These are phyloP conservation scores for Prunella vulgaris DNA, from an alignment of 257 asterid genomes.

Conservation along the genomic window DNA sequence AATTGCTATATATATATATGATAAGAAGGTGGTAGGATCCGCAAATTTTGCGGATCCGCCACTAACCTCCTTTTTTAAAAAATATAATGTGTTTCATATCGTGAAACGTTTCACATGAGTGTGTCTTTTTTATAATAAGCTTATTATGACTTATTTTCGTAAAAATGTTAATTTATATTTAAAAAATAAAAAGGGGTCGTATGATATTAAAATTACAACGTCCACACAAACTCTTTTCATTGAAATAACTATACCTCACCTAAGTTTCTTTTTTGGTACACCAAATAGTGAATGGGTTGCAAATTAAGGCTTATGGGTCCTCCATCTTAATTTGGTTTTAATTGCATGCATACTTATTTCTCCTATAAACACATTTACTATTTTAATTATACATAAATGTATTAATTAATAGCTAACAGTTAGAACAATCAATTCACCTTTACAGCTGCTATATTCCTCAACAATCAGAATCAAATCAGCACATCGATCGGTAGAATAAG, in stretches of 20 bases:
- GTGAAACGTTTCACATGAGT: no score
- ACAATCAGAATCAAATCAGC: neutral
- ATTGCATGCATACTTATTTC: slow-evolving; percentile 6
- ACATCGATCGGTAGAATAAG: neutral
- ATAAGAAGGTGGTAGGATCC: no score
- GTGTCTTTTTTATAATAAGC: no score
- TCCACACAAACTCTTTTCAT: no score
- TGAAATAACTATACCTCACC: neutral
- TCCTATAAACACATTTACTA: neutral
- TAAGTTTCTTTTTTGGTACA: neutral
- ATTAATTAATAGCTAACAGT: neutral
- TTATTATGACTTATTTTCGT: no score
- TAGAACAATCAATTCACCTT: slow-evolving; percentile 17
- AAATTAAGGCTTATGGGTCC: neutral
- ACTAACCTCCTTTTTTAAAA: no score
- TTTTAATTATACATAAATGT: neutral
- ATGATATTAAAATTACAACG: no score
- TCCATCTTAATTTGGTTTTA: slow-evolving; percentile 16
- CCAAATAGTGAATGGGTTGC: neutral
- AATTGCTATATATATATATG: no score
- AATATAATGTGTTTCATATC: no score
- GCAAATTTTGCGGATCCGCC: no score
- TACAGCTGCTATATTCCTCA: slow-evolving; percentile 11
- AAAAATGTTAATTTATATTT: no score
- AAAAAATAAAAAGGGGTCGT: no score